Evolutionary conservation across 441 rosid genomes (phyloP).

Genomic region (Hypseocharis bilobata): DNA sequence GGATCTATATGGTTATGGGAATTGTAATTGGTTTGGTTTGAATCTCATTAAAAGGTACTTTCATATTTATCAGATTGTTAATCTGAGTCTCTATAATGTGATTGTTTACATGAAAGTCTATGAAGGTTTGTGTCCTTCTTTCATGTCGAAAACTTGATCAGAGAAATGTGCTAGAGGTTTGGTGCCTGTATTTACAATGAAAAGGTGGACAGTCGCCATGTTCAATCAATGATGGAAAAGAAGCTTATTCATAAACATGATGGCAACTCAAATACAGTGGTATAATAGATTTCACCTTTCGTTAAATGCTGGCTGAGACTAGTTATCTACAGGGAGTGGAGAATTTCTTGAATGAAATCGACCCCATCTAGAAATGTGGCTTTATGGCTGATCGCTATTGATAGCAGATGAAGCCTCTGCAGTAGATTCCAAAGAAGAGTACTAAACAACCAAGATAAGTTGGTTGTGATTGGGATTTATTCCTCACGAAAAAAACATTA

Average conservation of each 20-base stretch:
- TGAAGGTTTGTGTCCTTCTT: neutral
- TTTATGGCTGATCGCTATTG: conserved; percentile 10
- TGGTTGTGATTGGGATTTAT: conserved; percentile 36
- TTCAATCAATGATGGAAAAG: conserved; percentile 18
- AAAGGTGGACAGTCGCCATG: conserved; percentile 14
- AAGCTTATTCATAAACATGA: conserved; percentile 17
- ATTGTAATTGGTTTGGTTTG: neutral
- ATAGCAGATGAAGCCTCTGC: conserved; percentile 15
- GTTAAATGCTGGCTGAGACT: conserved; percentile 25
- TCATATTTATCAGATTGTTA: neutral
- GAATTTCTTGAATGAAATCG: conserved; percentile 25
- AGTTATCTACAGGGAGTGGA: conserved; percentile 22
- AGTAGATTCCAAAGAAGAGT: conserved; percentile 21
- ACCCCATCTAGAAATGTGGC: conserved; percentile 20
- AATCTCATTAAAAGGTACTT: conserved; percentile 14
- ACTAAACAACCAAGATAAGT: conserved; percentile 31
- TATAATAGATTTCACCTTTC: conserved; percentile 9
- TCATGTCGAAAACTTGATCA: conserved; percentile 12
- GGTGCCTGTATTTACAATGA: conserved; percentile 11
- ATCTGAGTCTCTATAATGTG: conserved; percentile 3
- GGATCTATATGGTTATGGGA: neutral
- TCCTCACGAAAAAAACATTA: conserved; percentile 20
- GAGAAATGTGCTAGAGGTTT: conserved; percentile 10
- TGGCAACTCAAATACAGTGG: conserved; percentile 14
- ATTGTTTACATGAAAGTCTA: conserved; percentile 9